Evolutionary conservation across 2,329 filamentous ascomycete genomes (phyloP).

Genomic region (Rutstroemia sp.): DNA sequence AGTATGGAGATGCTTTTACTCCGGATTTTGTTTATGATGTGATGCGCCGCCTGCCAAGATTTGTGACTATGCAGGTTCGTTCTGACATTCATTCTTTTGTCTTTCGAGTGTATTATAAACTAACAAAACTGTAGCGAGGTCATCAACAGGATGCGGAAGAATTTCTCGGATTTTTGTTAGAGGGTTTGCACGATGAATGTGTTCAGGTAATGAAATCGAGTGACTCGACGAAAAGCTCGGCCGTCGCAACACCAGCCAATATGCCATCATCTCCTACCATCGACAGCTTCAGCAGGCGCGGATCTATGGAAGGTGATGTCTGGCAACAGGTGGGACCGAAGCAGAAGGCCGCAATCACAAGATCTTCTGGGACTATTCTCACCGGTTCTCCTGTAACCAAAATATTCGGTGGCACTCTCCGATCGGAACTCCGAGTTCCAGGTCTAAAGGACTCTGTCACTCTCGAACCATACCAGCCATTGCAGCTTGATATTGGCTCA

Average conservation of each 20-base stretch:
- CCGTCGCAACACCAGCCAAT: conserved; percentile 36
- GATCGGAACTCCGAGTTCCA: conserved; percentile 81
- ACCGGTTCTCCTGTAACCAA: conserved; percentile 80
- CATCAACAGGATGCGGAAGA: conserved; percentile 98
- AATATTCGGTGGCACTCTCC: conserved; percentile 86
- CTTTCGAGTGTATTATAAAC: background rate
- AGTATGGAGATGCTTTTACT: conserved; percentile 84
- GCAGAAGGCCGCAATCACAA: conserved; percentile 79
- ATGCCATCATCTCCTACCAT: conserved; percentile 36
- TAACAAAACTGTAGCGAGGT: conserved; percentile 54
- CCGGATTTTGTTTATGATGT: conserved; percentile 95
- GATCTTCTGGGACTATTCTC: conserved; percentile 71
- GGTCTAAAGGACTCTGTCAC: conserved; percentile 88
- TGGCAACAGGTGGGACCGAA: conserved; percentile 95
- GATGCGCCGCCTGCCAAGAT: conserved; percentile 77
- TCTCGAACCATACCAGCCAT: conserved; percentile 84
- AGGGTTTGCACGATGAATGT: conserved; percentile 91
- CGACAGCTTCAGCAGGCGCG: conserved; percentile 30
- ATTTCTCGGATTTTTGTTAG: conserved; percentile 86
- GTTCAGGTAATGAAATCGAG: conserved; percentile 56
- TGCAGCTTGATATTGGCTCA: conserved; percentile 90
- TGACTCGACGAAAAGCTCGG: conserved; percentile 31
- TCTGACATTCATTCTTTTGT: conserved; percentile 5
- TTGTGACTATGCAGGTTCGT: conserved; percentile 83
- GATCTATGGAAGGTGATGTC: conserved; percentile 47